Conservation (phyloP, 163 green algal species). For the Scenedesmus sp. region DNA sequence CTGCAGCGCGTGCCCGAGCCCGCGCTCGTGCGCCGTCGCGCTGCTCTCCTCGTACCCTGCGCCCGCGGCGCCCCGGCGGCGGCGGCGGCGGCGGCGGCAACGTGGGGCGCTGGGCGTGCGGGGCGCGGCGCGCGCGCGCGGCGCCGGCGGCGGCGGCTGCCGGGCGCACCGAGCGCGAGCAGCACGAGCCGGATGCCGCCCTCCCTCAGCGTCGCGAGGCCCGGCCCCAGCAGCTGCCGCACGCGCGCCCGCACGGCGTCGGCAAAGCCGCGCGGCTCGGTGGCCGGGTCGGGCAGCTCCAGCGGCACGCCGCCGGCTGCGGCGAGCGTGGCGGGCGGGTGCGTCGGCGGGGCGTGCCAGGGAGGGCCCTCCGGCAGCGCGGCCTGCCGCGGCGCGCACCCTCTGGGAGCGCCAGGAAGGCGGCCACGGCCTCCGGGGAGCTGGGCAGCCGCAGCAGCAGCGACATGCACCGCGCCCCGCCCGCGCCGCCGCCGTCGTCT, state of each 20-base stretch:
- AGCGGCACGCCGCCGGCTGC: not conserved
- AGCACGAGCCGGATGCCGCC: conserved; percentile 14
- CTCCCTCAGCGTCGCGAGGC: not conserved
- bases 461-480: not conserved
- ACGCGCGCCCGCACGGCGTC: not conserved
- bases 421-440: not conserved
- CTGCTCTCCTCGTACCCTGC: conserved; percentile 15
- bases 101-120: too few relatives aligned
- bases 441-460: not conserved
- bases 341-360: not conserved
- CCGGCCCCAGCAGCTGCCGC: conserved; percentile 1
- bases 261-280: not conserved
- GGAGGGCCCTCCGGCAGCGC: not conserved
- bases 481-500: too few relatives aligned
- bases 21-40: not conserved
- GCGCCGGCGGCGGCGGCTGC: too few relatives aligned
- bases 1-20: conserved; percentile 17
- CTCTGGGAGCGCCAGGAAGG: not conserved
- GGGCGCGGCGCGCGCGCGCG: too few relatives aligned
- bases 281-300: conserved; percentile 1
- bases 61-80: too few relatives aligned
- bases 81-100: too few relatives aligned
- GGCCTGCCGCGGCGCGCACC: not conserved
- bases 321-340: not conserved
- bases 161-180: not conserved